phyloP scores from a whole-genome alignment of 2,329 filamentous ascomycete genomes.

The Trichoderma guizhouense region DNA sequence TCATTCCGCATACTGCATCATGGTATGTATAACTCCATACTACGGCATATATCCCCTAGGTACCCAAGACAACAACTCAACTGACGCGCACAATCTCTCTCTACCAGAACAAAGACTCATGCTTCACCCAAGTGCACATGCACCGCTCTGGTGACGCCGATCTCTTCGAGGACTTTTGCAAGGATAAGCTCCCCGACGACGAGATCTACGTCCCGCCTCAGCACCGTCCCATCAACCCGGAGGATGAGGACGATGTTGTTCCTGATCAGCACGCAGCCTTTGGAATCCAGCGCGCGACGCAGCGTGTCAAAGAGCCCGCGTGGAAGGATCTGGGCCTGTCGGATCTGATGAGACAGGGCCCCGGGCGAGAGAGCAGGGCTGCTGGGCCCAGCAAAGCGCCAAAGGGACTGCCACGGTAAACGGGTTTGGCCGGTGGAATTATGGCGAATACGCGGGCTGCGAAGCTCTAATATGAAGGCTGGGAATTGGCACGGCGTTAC shows the following conservation, averaged over 20 bases:
- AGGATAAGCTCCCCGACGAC: slow-evolving; percentile 67
- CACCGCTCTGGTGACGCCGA: slow-evolving; percentile 69
- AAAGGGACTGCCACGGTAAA: slow-evolving; percentile 26
- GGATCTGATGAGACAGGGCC: slow-evolving; percentile 64
- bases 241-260: slow-evolving; percentile 85
- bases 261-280: slow-evolving; percentile 86
- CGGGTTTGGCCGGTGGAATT: neutral
- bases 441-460: neutral
- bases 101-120: slow-evolving; percentile 67
- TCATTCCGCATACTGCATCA: neutral
- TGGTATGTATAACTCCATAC: neutral
- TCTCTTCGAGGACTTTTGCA: slow-evolving; percentile 74
- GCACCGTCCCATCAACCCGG: slow-evolving; percentile 78
- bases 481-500: slow-evolving; percentile 5
- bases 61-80: neutral
- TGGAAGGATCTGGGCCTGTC: slow-evolving; percentile 78
- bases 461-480: neutral
- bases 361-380: slow-evolving; percentile 29
- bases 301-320: slow-evolving; percentile 64
- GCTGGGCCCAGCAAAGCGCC: slow-evolving; percentile 8
- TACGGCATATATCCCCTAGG: neutral
- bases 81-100: neutral
- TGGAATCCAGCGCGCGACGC: slow-evolving; percentile 77
- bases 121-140: slow-evolving; percentile 74
- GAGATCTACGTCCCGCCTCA: slow-evolving; percentile 79